These are phyloP conservation scores for Chaetomiaceae sp. DNA, from an alignment of 2,329 filamentous ascomycete species.

Conservation along the genomic window DNA sequence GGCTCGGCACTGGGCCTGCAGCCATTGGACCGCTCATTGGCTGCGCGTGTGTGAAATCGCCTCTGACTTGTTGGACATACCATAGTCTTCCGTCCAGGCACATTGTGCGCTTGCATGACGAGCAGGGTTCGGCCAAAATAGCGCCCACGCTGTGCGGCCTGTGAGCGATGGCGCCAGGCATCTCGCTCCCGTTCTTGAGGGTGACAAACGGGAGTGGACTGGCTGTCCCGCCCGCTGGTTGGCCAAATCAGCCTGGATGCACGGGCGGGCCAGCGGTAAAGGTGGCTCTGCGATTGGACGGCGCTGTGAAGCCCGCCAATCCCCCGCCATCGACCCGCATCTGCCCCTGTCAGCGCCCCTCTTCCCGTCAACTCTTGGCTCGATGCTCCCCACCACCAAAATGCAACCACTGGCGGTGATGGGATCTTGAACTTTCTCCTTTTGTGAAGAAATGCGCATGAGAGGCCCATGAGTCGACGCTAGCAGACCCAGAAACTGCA, in stretches of 20 bases:
- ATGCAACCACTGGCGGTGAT: neutral
- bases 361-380: slow-evolving; percentile 1
- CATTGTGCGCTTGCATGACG: slow-evolving; percentile 39
- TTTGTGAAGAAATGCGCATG: neutral
- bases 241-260: slow-evolving; percentile 34
- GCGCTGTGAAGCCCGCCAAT: slow-evolving; percentile 12
- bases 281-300: slow-evolving; percentile 24
- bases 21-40: slow-evolving; percentile 29
- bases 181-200: slow-evolving; percentile 17
- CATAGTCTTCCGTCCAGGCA: slow-evolving; percentile 32
- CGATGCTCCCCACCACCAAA: neutral
- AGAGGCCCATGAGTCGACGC: neutral
- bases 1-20: slow-evolving; percentile 28
- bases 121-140: slow-evolving; percentile 31
- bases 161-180: slow-evolving; percentile 21
- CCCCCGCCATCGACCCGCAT: slow-evolving; percentile 23
- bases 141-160: slow-evolving; percentile 30
- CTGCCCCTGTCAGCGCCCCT: slow-evolving; percentile 14
- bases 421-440: neutral
- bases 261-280: slow-evolving; percentile 35
- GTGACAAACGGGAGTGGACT: slow-evolving; percentile 27
- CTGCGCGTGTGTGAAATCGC: slow-evolving; percentile 36
- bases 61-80: slow-evolving; percentile 40
- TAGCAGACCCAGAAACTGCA: neutral
- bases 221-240: slow-evolving; percentile 36